Evolutionary conservation across 805 yeast species (phyloP).

Genomic region (Zygotorulaspora florentina): DNA sequence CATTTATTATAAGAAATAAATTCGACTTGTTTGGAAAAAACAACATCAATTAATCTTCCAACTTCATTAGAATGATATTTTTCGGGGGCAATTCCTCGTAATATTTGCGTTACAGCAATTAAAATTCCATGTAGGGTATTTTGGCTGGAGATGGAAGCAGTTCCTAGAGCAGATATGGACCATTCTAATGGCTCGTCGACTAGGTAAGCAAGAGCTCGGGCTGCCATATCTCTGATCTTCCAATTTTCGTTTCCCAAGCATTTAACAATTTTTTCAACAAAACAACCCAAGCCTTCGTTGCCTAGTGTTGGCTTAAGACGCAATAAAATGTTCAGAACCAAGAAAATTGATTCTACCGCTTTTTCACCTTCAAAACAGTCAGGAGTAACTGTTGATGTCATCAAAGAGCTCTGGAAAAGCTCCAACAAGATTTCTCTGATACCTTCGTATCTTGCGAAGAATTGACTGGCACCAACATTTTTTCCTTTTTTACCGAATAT

Average conservation of each 20-base stretch:
- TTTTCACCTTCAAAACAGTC: background rate
- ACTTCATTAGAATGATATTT: background rate
- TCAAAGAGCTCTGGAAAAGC: conserved; percentile 36
- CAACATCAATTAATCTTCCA: conserved; percentile 1
- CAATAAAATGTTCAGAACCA: conserved; percentile 69
- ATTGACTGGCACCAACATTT: conserved; percentile 53
- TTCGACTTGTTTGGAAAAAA: conserved; percentile 1
- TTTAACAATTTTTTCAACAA: conserved; percentile 44
- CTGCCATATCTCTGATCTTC: conserved; percentile 88
- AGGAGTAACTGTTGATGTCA: background rate
- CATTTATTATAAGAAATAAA: conserved; percentile 18
- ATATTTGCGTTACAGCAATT: conserved; percentile 43
- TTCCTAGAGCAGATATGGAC: conserved; percentile 25
- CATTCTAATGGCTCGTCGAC: conserved; percentile 35
- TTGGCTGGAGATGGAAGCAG: conserved; percentile 29
- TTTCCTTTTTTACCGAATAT: conserved; percentile 60
- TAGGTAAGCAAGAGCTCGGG: conserved; percentile 59
- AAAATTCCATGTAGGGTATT: conserved; percentile 59
- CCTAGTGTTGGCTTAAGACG: conserved; percentile 60
- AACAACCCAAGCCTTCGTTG: conserved; percentile 48
- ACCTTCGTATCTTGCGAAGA: conserved; percentile 62
- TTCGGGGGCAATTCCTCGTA: conserved; percentile 5
- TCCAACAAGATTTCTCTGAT: conserved; percentile 47
- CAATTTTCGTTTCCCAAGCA: conserved; percentile 57
- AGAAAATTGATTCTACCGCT: conserved; percentile 61